Base-by-base conservation (phyloP, 78 protist species). In the Dictyostelium capitatum region DNA sequence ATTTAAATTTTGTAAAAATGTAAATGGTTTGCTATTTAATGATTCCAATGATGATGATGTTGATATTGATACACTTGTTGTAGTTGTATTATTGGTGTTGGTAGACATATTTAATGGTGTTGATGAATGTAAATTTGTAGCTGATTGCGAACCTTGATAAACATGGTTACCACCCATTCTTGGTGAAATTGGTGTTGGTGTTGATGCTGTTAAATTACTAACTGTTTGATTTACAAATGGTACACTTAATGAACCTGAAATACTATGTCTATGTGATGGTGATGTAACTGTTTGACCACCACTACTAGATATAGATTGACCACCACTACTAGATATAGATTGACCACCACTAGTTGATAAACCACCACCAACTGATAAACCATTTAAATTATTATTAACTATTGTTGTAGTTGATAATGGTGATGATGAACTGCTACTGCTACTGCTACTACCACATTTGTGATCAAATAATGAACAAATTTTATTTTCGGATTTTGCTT, bases 1-100 rank as follows among this genome's bases (percentile, higher is more conserved):
- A 70, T 87, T 87, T 62, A 87, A 47, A n/a, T n/a, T 87, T 41
- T 87, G 93, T 6, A 87, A 28, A 28, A 64, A 64, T 32, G 54
- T 53, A 46, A 87, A 51, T 77, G 93, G 93, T 25, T 73, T 74
- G 10, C 10, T 37, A 41, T 30, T 6, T 0, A 53, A 47, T n/a
- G 57, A 11, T 9, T 77, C 57, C 1, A 54, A 11, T 28, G 48
- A 51, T 30, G 85, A 48, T 65, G 93, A 25, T 23, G 54, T 17
- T 54, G 85, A 51, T 41, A 67, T 32, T 67, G 75, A 67, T 32
- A 67, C 25, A 9, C 46, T 54, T 17, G 72, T 54, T 12, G 91
- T 15, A 0, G 83, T 25, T 12, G 79, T n/a, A 10, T 14, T 6
- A 77, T n/a, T 23, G 67, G 67, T 57, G 67, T 8, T 9, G 19